Conservation (phyloP, 2,329 filamentous ascomycete species). For the Fusarium sp. region DNA sequence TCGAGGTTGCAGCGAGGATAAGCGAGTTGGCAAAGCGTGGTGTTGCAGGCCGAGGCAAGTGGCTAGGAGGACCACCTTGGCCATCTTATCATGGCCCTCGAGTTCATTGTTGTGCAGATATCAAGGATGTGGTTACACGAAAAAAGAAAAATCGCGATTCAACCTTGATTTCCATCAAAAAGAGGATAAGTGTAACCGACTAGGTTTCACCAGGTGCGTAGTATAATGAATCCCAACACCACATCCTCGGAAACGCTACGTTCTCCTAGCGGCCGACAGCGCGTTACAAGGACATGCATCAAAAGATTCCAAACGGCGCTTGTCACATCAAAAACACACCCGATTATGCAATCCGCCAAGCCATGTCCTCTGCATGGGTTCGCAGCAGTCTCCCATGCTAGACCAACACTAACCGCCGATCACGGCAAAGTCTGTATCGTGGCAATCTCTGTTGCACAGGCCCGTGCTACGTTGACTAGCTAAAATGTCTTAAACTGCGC, state of each 20-base stretch:
- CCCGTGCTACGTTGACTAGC: not conserved
- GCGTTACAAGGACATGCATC: not conserved
- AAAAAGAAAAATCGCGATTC: not conserved
- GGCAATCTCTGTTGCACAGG: not conserved
- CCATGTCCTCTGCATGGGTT: not conserved
- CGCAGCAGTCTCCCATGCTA: not conserved
- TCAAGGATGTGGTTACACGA: not conserved
- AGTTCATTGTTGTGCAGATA: not conserved
- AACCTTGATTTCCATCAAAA: not conserved
- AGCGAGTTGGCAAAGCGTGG: not conserved
- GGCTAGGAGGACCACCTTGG: not conserved
- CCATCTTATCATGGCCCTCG: not conserved
- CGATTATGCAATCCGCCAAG: conserved; percentile 2
- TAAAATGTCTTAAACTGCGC: conserved; percentile 5
- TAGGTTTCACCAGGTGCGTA: no score
- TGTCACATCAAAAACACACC: not conserved
- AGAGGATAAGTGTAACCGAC: not conserved
- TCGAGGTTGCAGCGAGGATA: not conserved
- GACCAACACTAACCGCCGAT: not conserved
- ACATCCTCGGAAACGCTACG: not conserved
- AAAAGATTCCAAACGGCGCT: not conserved
- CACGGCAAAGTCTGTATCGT: not conserved
- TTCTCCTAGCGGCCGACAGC: not conserved
- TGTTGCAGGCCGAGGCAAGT: not conserved
- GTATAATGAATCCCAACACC: not conserved